phyloP scores from a whole-genome alignment of 1,284 basidiomycete genomes.

The Earliella scabrosa region DNA sequence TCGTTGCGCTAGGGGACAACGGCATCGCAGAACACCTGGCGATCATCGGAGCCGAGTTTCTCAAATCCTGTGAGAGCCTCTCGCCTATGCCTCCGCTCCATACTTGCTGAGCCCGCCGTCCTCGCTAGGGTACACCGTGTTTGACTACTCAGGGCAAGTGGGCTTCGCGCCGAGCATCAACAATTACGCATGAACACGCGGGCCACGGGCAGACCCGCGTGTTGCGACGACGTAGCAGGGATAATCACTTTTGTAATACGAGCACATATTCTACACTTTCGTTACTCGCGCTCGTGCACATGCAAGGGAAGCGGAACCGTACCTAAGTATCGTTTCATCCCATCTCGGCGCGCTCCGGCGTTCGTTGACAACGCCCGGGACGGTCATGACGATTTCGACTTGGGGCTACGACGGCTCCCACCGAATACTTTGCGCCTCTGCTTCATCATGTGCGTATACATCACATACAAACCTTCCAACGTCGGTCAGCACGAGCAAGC shows the following conservation, averaged over 20 bases:
- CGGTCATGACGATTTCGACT: constrained; percentile 33
- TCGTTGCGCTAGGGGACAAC: constrained; percentile 58
- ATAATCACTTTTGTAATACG: background rate
- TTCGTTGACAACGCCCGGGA: too few relatives aligned
- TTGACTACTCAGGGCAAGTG: constrained; percentile 61
- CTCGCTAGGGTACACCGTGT: constrained; percentile 57
- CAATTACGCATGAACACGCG: constrained; percentile 34
- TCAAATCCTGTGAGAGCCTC: constrained; percentile 61
- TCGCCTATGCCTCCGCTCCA: background rate
- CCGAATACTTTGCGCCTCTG: constrained; percentile 83
- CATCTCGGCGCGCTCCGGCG: too few relatives aligned
- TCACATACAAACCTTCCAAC: constrained; percentile 73
- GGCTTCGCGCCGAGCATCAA: constrained; percentile 66
- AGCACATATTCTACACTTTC: background rate
- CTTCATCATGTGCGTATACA: constrained; percentile 90
- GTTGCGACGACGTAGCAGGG: background rate
- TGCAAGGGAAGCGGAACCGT: background rate
- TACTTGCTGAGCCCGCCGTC: background rate
- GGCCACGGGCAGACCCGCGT: background rate
- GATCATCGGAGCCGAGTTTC: constrained; percentile 75
- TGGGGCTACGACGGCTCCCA: constrained; percentile 31
- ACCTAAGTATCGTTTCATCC: too few relatives aligned
- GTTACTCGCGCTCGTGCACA: background rate
- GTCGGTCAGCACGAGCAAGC: constrained; percentile 6
- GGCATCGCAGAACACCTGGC: constrained; percentile 55